These are phyloP conservation scores for Cladosporium sphaerospermum DNA, from an alignment of 2,329 filamentous ascomycete species.

Conservation along the genomic window DNA sequence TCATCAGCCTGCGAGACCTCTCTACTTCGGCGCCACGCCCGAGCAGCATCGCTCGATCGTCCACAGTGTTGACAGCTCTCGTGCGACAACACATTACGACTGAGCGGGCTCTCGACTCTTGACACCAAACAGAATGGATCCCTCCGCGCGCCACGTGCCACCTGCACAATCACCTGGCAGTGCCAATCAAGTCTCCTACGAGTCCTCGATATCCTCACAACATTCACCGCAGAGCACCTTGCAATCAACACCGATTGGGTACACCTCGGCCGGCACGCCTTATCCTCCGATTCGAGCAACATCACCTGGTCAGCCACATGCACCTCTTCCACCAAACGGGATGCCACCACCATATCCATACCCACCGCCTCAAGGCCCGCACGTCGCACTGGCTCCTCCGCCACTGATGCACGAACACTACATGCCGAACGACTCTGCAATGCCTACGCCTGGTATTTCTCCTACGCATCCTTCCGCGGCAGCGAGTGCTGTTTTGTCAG, in stretches of 20 bases:
- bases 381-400: conserved; percentile 8
- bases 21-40: background rate
- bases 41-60: background rate
- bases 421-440: conserved; percentile 20
- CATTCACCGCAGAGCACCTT: conserved; percentile 10
- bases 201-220: conserved; percentile 9
- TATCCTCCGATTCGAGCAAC: conserved; percentile 7
- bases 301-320: conserved; percentile 2
- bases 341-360: conserved; percentile 8
- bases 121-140: background rate
- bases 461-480: conserved; percentile 21
- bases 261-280: conserved; percentile 5
- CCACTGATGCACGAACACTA: conserved; percentile 27
- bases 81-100: background rate
- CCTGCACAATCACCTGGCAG: background rate
- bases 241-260: conserved; percentile 5
- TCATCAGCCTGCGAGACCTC: too few species aligned
- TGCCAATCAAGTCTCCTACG: conserved; percentile 4
- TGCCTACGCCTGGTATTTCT: conserved; percentile 26
- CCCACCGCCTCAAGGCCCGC: background rate
- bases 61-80: background rate
- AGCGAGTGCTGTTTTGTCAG: conserved; percentile 50
- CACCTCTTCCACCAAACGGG: conserved; percentile 16
- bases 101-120: too few species aligned
- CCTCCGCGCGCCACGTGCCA: background rate